Evolutionary conservation across 345 rosid species (phyloP).

Genomic region (Noccaea bulbosa): DNA sequence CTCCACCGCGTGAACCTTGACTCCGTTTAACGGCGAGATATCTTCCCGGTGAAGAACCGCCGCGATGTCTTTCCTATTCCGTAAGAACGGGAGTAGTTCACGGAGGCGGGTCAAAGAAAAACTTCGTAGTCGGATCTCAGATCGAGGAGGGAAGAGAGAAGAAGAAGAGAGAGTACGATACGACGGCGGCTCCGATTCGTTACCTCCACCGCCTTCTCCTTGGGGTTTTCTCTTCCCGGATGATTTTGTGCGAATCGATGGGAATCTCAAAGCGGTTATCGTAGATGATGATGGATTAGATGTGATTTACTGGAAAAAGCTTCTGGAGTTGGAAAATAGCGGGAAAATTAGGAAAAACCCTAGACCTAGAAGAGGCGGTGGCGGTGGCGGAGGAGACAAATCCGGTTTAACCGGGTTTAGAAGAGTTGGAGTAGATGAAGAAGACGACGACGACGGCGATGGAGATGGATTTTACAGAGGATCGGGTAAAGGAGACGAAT

Average conservation of each 20-base stretch:
- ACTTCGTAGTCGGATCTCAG: conserved; percentile 37
- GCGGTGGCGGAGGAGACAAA: not conserved
- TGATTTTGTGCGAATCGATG: conserved; percentile 49
- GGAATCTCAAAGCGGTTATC: conserved; percentile 53
- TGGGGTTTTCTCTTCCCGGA: conserved; percentile 40
- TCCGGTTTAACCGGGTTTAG: conserved; percentile 11
- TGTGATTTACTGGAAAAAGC: conserved; percentile 72
- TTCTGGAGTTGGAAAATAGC: conserved; percentile 40
- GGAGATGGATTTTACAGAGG: not conserved
- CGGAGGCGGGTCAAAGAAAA: conserved; percentile 42
- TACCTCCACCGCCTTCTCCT: conserved; percentile 40
- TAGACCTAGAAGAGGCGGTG: conserved; percentile 33
- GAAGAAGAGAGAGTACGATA: conserved; percentile 26
- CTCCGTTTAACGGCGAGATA: not conserved
- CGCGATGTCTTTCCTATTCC: conserved; percentile 42
- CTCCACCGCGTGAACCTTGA: conserved; percentile 26
- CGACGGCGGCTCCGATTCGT: conserved; percentile 43
- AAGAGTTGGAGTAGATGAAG: conserved; percentile 8
- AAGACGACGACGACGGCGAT: not conserved
- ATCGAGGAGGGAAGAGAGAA: conserved; percentile 40
- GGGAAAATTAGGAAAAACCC: conserved; percentile 36
- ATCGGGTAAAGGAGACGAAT: conserved; percentile 10
- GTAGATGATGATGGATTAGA: conserved; percentile 84
- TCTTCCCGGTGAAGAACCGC: not conserved
- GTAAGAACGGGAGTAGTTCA: conserved; percentile 44